Evolutionary conservation across 371 early-diverging fungal species (phyloP).

Genomic region (Cokeromyces recurvatus): DNA sequence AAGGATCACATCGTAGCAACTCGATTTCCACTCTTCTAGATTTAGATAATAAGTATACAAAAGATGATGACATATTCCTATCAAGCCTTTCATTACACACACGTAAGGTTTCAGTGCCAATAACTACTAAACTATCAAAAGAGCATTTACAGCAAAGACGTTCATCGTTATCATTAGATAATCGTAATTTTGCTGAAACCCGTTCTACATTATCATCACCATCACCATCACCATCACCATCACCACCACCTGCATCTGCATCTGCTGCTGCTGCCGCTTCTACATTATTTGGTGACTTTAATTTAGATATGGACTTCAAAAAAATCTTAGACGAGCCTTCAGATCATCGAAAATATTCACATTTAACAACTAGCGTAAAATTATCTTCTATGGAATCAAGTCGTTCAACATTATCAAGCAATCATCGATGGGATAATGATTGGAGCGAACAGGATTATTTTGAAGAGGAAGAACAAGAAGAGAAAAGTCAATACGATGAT

Average conservation of each 20-base stretch:
- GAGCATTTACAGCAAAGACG: conserved; percentile 1
- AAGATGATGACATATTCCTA: conserved; percentile 2
- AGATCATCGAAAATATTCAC: conserved; percentile 27
- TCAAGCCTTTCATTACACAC: conserved; percentile 8
- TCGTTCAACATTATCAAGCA: conserved; percentile 7
- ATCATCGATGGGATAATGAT: conserved; percentile 2
- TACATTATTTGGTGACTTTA: conserved; percentile 44
- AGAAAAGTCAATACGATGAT: conserved; percentile 25
- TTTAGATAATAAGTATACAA: too few species aligned
- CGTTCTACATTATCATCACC: not conserved
- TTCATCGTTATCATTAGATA: too few species aligned
- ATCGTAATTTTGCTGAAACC: too few species aligned
- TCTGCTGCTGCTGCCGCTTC: conserved; percentile 10
- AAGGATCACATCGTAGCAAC: conserved; percentile 3
- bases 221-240: not conserved
- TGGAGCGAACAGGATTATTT: not conserved
- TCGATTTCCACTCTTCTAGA: conserved; percentile 12
- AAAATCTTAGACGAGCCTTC: conserved; percentile 30
- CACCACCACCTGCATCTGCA: conserved; percentile 2
- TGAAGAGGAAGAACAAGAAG: not conserved
- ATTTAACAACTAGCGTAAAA: conserved; percentile 17
- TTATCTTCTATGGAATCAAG: conserved; percentile 5
- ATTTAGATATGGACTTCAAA: conserved; percentile 28
- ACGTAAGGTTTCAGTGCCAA: conserved; percentile 18
- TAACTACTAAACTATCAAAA: not conserved